Percentiles rank a stretch among this genome's conserved stretches.
Evolutionary conservation across 2,329 filamentous ascomycete genomes (phyloP).

Genomic region (Talaromyces albobiverticillius): DNA sequence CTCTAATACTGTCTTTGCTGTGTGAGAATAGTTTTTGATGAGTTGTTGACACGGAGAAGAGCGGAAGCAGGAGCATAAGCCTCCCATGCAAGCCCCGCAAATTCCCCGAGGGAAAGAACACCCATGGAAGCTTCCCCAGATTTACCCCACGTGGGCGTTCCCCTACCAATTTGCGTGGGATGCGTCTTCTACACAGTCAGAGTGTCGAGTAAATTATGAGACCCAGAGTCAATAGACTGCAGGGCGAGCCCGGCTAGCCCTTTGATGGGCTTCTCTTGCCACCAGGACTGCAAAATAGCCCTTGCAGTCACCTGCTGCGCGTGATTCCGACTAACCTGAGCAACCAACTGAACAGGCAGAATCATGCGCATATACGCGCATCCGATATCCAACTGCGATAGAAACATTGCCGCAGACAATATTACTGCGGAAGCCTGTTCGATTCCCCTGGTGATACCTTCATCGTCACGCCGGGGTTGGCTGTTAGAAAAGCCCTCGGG

Average conservation of each 20-base stretch:
- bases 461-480: neutral
- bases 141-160: too few relatives aligned
- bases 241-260: conserved; percentile 3
- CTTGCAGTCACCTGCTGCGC: neutral
- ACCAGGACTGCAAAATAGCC: conserved; percentile 8
- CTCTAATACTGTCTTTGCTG: neutral
- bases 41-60: too few relatives aligned
- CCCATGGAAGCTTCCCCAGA: too few relatives aligned
- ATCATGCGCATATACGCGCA: conserved; percentile 13
- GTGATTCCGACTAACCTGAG: conserved; percentile 3
- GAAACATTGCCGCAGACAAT: conserved; percentile 3
- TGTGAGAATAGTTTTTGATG: neutral
- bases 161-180: too few relatives aligned
- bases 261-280: conserved; percentile 3
- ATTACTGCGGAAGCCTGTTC: conserved; percentile 1
- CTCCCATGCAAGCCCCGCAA: too few relatives aligned
- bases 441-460: neutral
- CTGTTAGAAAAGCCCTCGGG: neutral
- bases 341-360: conserved; percentile 11
- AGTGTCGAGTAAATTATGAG: neutral
- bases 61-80: too few relatives aligned
- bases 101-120: too few relatives aligned
- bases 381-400: conserved; percentile 9
- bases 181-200: too few relatives aligned
- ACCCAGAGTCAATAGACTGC: neutral